Evolutionary conservation across 192 early-diverging fungal genomes (phyloP), one percentile per base, ranked within the genome.

Genomic region (Gamsiella multidivaricata): DNA sequence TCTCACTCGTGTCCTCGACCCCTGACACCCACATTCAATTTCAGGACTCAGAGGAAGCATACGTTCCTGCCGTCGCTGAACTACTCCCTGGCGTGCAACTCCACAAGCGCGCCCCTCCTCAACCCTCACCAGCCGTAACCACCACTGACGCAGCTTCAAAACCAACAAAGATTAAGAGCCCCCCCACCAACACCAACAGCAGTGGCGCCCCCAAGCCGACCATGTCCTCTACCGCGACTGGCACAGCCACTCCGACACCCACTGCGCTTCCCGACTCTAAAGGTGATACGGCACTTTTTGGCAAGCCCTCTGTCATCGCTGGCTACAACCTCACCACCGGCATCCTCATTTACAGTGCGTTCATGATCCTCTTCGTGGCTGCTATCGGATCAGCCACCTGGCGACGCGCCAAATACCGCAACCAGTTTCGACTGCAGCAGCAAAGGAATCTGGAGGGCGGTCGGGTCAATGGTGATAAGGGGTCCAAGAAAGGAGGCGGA

Each of bases 321-420:
- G 28, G 54, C 15, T 75, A 46, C 57, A 75, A 75, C 57, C 28
- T 75, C n/a, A 75, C 71, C 37, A 43, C 71, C 9, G 71, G 71
- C 5, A 75, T 75, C 50, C 26, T 75, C n/a, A 66, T 75, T 12
- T 75, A 75, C 47, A 31, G 45, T 3, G 56, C 63, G 23, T 75
- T 75, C 34, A 29, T 75, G 32, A 25, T 75, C 15, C 6, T 75
- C 29, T 75, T 75, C 25, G 3, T 75, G 3, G 56, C 1, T 7
- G 47, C 71, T 3, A n/a, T 75, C n/a, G 71, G 71, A 9, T 37
- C 58, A 3, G 71, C 71, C 3, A 75, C 71, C 26, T 75, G 63
- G 63, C 55, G 57, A 8, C 62, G 71, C 20, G 54, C 71, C 34
- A 39, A 56, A 41, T 75, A 75, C 63, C 57, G 71, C 36, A 65